These are phyloP conservation scores for Clarireedia monteithiana DNA, from an alignment of 2,329 filamentous ascomycete genomes.

Conservation along the genomic window DNA sequence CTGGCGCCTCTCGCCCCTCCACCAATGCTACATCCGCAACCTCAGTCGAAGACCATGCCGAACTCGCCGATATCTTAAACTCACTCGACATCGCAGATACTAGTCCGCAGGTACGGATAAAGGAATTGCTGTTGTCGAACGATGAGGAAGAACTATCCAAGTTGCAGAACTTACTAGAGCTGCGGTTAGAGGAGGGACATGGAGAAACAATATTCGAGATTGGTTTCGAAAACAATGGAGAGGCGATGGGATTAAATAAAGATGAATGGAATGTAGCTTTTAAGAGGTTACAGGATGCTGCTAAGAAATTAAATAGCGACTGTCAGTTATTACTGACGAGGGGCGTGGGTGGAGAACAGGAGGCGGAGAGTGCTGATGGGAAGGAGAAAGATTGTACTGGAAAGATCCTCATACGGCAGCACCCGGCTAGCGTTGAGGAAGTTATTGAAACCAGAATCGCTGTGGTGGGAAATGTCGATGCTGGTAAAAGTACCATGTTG, in stretches of 20 bases:
- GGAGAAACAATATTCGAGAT: slow-evolving; percentile 89
- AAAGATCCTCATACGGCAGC: slow-evolving; percentile 77
- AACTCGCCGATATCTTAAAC: slow-evolving; percentile 73
- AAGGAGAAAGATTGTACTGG: slow-evolving; percentile 52
- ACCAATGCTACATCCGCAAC: slow-evolving; percentile 17
- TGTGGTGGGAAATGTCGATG: slow-evolving; percentile 96
- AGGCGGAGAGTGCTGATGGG: slow-evolving; percentile 31
- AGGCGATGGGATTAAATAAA: slow-evolving; percentile 69
- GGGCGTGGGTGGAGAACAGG: slow-evolving; percentile 72
- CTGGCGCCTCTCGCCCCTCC: slow-evolving; percentile 8
- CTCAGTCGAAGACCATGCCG: slow-evolving; percentile 62
- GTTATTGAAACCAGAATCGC: slow-evolving; percentile 95
- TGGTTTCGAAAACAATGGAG: slow-evolving; percentile 82
- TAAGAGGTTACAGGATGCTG: slow-evolving; percentile 55
- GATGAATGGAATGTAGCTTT: slow-evolving; percentile 71
- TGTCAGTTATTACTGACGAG: slow-evolving; percentile 81
- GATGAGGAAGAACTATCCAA: slow-evolving; percentile 54
- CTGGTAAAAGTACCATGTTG: slow-evolving; percentile 92
- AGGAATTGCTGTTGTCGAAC: slow-evolving; percentile 63
- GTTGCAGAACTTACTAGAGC: slow-evolving; percentile 57
- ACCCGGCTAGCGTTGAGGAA: slow-evolving; percentile 68
- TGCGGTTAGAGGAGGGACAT: slow-evolving; percentile 71
- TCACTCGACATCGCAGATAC: slow-evolving; percentile 66
- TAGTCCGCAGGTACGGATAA: slow-evolving; percentile 59
- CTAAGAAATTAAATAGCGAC: slow-evolving; percentile 59